These are phyloP conservation scores for Geotrichum reessii DNA, from an alignment of 1,139 yeast genomes.

Conservation along the genomic window DNA sequence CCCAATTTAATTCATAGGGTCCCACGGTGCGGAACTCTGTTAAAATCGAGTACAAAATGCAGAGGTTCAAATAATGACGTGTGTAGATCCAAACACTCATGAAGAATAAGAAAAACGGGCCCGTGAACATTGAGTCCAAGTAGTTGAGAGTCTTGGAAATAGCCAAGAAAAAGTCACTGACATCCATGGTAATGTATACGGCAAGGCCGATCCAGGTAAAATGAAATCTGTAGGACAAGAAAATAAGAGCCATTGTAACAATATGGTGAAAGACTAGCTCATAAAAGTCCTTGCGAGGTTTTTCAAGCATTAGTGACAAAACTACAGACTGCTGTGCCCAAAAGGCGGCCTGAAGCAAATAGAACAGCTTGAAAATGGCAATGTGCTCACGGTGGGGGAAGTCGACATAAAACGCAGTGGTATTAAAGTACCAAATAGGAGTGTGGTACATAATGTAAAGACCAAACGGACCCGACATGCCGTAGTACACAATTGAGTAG, in stretches of 20 bases:
- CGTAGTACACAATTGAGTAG: conserved; percentile 76
- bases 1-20: conserved; percentile 73
- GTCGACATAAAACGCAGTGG: conserved; percentile 66
- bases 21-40: conserved; percentile 87
- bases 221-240: conserved; percentile 89
- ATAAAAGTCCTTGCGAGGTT: conserved; percentile 87
- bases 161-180: conserved; percentile 85
- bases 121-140: conserved; percentile 58
- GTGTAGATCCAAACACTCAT: conserved; percentile 74
- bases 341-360: conserved; percentile 89
- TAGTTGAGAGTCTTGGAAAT: conserved; percentile 79
- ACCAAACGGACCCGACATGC: conserved; percentile 79
- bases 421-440: conserved; percentile 86
- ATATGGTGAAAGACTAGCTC: conserved; percentile 92
- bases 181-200: conserved; percentile 90
- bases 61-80: conserved; percentile 79
- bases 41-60: conserved; percentile 77
- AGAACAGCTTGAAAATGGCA: conserved; percentile 67
- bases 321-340: conserved; percentile 96
- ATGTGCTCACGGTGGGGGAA: conserved; percentile 83
- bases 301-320: conserved; percentile 76
- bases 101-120: conserved; percentile 64
- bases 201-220: conserved; percentile 94
- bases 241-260: conserved; percentile 81
- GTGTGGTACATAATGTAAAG: conserved; percentile 77